A percentile compares a stretch with the other conserved stretches of the same genome.
phyloP scores from a whole-genome alignment of 78 protist species.

The Dictyostelium discoideum region dicty_2.7 NC_007088.5:5318001-5318500 shows the following conservation, averaged over 20 bases:
- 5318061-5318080: conserved; percentile 95
- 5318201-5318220: conserved; percentile 88
- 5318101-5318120: conserved; percentile 95
- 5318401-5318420: conserved; percentile 98
- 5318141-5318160: conserved; percentile 89
- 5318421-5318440: conserved; percentile 97
- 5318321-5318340: conserved; percentile 96
- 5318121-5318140: conserved; percentile 96
- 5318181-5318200: conserved; percentile 87
- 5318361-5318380: conserved; percentile 93
- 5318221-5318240: conserved; percentile 98
- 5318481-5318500: conserved; percentile 87
- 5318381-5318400: conserved; percentile 98
- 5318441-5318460: conserved; percentile 91
- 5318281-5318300: conserved; percentile 98
- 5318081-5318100: conserved; percentile 97
- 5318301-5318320: conserved; percentile 97
- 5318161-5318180: conserved; percentile 93
- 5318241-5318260: conserved; percentile 99
- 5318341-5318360: conserved; percentile 92
- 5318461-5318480: conserved; percentile 89
- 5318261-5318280: conserved; percentile 97
- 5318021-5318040: conserved; percentile 93
- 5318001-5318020: conserved; percentile 95
- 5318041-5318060: conserved; percentile 88